Percentiles rank a stretch among this genome's conserved stretches.
Evolutionary conservation across 441 rosid species (phyloP).

Genomic region (Populus hybrid): DNA sequence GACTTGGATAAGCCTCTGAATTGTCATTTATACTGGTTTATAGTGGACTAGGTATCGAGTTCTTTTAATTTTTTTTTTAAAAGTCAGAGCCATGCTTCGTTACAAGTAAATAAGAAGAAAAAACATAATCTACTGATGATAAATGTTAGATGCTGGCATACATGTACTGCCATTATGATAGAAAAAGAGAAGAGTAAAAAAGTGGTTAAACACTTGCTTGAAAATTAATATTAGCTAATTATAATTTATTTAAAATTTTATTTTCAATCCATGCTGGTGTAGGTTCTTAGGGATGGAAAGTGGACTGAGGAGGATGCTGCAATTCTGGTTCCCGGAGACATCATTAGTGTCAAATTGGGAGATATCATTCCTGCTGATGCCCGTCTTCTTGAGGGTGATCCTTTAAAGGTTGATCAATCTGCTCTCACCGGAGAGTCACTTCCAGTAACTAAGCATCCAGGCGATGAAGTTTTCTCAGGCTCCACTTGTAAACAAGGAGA

Average conservation of each 20-base stretch:
- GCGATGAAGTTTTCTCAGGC: constrained; percentile 61
- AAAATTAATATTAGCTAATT: not conserved
- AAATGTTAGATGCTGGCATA: not conserved
- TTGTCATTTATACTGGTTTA: not conserved
- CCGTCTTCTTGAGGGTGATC: constrained; percentile 72
- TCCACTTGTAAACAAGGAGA: constrained; percentile 75
- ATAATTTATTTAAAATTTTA: not conserved
- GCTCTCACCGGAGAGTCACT: constrained; percentile 69
- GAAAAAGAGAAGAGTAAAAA: not conserved
- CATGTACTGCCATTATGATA: not conserved
- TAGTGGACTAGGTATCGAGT: not conserved
- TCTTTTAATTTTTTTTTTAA: too few species aligned
- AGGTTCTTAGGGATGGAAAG: constrained; percentile 84
- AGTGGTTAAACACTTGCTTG: not conserved
- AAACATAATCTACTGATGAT: not conserved
- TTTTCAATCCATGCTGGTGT: constrained; percentile 2
- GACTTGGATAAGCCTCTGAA: not conserved
- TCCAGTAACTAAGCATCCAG: constrained; percentile 54
- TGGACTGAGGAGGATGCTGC: constrained; percentile 89
- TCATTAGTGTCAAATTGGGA: constrained; percentile 55
- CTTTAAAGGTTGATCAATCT: constrained; percentile 61
- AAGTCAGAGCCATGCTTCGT: not conserved
- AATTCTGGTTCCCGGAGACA: constrained; percentile 88
- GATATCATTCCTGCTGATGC: constrained; percentile 71
- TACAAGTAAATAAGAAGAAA: not conserved